Evolutionary conservation across 768 basidiomycete species (phyloP), one percentile per base, ranked within the genome.

Genomic region (Gymnopilus junonius): DNA sequence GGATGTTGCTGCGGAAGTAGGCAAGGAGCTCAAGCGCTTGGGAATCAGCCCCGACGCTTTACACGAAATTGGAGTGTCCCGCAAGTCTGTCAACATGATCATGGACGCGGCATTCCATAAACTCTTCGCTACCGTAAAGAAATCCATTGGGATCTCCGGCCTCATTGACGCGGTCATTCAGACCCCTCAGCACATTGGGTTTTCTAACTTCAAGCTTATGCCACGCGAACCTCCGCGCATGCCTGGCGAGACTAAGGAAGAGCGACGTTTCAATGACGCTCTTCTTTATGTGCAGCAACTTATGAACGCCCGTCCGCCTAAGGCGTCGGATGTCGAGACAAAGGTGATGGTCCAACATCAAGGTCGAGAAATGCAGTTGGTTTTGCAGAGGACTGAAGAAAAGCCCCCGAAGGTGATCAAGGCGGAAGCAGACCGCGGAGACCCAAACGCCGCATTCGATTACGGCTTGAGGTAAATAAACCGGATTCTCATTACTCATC

Each of bases 11-110:
- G 43, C 1, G 3, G 73, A 69, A 5, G 74, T 77, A 10, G 68
- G 65, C 10, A 51, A 63, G 11, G 73, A 77, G 58, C 66, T 78
- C 56, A 74, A 70, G 58, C 65, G 68, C 3, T 39, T 76, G 7
- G 74, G 76, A 5, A 69, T 76, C 14, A 61, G 58, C 23, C 39
- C 67, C 5, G 53, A 58, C 3, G 71, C 69, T 3, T 67, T 75
- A 25, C 73, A 71, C 59, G 69, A 55, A 20, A 64, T 77, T 32
- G 62, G 65, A 3, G 62, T 69, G 15, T 40, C 62, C 1, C 25
- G 29, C 20, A 35, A 34, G 23, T 21, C n/a, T 1, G 29, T 29
- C 12, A 32, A 45, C n/a, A n/a, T 5, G 3, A 8, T 53, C 17
- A 56, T 56, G 15, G 15, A 59, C n/a, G 23, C 35, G 14, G 10